phyloP scores from a whole-genome alignment of 371 early-diverging fungal species.

The Basidiobolus heterosporus region DNA sequence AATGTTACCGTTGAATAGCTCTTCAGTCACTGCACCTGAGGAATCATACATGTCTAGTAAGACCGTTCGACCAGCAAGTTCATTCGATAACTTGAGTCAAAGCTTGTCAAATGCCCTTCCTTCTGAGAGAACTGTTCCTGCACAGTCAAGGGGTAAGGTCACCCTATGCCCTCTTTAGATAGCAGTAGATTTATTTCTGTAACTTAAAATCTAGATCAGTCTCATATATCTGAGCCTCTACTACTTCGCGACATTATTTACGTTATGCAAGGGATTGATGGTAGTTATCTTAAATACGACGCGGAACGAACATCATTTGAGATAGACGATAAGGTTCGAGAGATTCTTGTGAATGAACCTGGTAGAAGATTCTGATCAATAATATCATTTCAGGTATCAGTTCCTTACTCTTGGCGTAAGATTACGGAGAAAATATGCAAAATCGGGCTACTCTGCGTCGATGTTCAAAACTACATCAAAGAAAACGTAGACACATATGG shows the following conservation, averaged over 20 bases:
- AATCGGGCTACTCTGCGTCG: background rate
- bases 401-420: background rate
- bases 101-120: too few relatives aligned
- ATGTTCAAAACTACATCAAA: background rate
- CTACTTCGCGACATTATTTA: slow-evolving; percentile 74
- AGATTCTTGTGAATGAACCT: background rate
- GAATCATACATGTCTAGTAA: too few relatives aligned
- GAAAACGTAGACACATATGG: slow-evolving; percentile 13
- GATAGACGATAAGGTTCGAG: slow-evolving; percentile 25
- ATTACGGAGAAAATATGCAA: background rate
- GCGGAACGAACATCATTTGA: slow-evolving; percentile 19
- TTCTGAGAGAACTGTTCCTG: too few relatives aligned
- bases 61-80: too few relatives aligned
- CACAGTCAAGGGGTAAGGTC: too few relatives aligned
- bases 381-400: slow-evolving; percentile 1
- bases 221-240: slow-evolving; percentile 42
- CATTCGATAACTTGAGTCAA: too few relatives aligned
- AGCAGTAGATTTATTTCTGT: too few relatives aligned
- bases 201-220: slow-evolving; percentile 10
- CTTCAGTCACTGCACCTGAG: too few relatives aligned
- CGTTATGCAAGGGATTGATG: slow-evolving; percentile 88
- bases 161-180: too few relatives aligned
- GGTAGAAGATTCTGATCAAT: background rate
- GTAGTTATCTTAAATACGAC: slow-evolving; percentile 57
- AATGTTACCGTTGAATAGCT: too few relatives aligned